Evolutionary conservation across 495 filamentous ascomycete species (phyloP), one percentile per base, ranked within the genome.

Genomic region (Podospora australis): DNA sequence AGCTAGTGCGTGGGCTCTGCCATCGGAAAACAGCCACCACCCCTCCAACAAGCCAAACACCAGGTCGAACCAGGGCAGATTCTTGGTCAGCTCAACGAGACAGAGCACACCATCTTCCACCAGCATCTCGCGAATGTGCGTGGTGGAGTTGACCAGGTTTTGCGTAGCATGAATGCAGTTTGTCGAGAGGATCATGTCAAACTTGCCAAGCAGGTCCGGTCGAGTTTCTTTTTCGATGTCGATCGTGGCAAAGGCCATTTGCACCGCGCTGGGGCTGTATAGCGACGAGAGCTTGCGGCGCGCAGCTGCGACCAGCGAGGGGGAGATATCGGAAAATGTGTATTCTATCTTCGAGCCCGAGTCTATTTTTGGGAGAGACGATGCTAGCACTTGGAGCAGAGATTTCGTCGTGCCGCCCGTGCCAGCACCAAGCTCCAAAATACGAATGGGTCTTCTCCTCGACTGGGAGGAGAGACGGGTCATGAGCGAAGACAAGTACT

Each of bases 11-110:
- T 79, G 69, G 1, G 42, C 53, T 0, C 73, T 67, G 1, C 73
- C 71, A 42, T 78, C 72, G 9, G 71, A 64, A 13, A 72, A 72
- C 11, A 71, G 57, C 76, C 76, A 79, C 77, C 77, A 80, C 6
- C 76, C 75, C 16, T 75, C 69, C 0, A 79, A 63, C 6, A 74
- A 53, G 2, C 75, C 75, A 44, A 72, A 78, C 9, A 73, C 62
- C 21, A 80, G 43, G 43, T 80, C 74, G 10, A 73, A 59, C 56
- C 68, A 75, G 47, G 63, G 63, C 0, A 57, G 49, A 1, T 48
- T 53, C 21, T 54, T 56, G 5, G 71, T 72, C 17, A 65, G 20
- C 50, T 75, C 72, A 28, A 60, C 43, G 23, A 71, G 50, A 4
- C 65, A 49, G 4, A 73, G 55, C 17, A 58, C 57, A 6, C 67